phyloP scores from a whole-genome alignment of 1,284 basidiomycete species.

The Sporisorium scitamineum region DNA sequence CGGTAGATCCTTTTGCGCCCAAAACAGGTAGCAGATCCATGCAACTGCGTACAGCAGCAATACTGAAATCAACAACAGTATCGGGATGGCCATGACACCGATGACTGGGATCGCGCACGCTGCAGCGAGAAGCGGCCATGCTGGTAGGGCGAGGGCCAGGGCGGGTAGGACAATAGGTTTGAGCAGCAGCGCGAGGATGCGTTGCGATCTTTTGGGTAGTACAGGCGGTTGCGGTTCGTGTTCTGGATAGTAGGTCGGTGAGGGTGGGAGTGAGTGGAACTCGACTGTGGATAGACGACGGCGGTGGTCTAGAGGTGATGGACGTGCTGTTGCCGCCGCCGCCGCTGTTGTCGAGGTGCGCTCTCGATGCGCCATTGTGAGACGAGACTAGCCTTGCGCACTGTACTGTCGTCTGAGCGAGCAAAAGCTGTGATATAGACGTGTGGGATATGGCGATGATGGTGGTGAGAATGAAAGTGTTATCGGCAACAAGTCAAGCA shows the following conservation, averaged over 20 bases:
- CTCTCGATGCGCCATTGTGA: conserved; percentile 32
- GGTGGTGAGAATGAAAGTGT: neutral
- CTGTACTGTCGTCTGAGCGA: neutral
- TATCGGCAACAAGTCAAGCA: too few species aligned
- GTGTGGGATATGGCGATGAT: neutral
- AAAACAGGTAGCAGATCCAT: conserved; percentile 67
- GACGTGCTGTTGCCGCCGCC: conserved; percentile 1
- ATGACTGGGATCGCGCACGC: conserved; percentile 60
- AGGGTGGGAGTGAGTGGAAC: conserved; percentile 23
- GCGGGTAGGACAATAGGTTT: conserved; percentile 53
- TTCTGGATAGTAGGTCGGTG: conserved; percentile 49
- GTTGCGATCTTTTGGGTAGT: conserved; percentile 35
- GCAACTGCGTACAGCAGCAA: conserved; percentile 64
- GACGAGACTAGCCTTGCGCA: neutral
- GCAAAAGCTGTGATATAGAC: neutral
- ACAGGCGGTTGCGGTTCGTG: conserved; percentile 28
- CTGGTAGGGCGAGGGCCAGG: conserved; percentile 52
- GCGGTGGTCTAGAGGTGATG: conserved; percentile 9
- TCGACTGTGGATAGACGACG: conserved; percentile 23
- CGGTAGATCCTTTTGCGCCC: conserved; percentile 66
- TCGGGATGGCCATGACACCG: conserved; percentile 64
- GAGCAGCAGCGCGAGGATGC: conserved; percentile 46
- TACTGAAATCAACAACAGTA: conserved; percentile 63
- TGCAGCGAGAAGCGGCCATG: conserved; percentile 59
- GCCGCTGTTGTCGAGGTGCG: conserved; percentile 7